Evolutionary conservation across 2,329 filamentous ascomycete species (phyloP).

Genomic region (Fusarium sp.): DNA sequence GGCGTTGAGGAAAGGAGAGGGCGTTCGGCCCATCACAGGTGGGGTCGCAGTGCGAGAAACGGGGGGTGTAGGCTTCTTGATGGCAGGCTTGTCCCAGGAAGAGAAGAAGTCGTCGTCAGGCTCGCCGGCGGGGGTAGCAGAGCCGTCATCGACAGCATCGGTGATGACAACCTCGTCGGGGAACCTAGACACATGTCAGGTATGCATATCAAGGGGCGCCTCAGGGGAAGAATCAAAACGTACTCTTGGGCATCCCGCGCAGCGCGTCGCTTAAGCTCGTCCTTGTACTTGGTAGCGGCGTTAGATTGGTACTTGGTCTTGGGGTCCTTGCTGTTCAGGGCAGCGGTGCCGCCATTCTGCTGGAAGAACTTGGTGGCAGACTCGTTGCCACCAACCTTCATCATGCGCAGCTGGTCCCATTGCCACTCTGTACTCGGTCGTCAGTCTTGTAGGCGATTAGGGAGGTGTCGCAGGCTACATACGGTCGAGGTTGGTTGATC

Average conservation of each 20-base stretch:
- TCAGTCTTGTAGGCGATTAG: conserved; percentile 28
- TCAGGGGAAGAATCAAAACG: conserved; percentile 47
- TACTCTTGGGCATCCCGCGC: conserved; percentile 87
- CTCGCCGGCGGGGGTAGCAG: conserved; percentile 83
- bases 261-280: conserved; percentile 89
- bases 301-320: conserved; percentile 97
- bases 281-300: conserved; percentile 97
- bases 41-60: conserved; percentile 91
- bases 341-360: conserved; percentile 92
- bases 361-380: conserved; percentile 99
- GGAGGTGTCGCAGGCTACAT: conserved; percentile 55
- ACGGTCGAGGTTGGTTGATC: conserved; percentile 98
- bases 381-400: conserved; percentile 99
- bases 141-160: conserved; percentile 76
- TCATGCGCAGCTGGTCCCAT: conserved; percentile 96
- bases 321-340: conserved; percentile 93
- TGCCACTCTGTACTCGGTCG: conserved; percentile 78
- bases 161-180: conserved; percentile 88
- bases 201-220: not conserved
- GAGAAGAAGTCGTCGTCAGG: conserved; percentile 98
- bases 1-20: conserved; percentile 90
- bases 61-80: conserved; percentile 95
- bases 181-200: conserved; percentile 66
- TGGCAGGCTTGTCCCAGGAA: conserved; percentile 97
- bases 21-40: conserved; percentile 80